Evolutionary conservation across 768 basidiomycete genomes (phyloP).

Genomic region (Clitopilus passeckerianus): DNA sequence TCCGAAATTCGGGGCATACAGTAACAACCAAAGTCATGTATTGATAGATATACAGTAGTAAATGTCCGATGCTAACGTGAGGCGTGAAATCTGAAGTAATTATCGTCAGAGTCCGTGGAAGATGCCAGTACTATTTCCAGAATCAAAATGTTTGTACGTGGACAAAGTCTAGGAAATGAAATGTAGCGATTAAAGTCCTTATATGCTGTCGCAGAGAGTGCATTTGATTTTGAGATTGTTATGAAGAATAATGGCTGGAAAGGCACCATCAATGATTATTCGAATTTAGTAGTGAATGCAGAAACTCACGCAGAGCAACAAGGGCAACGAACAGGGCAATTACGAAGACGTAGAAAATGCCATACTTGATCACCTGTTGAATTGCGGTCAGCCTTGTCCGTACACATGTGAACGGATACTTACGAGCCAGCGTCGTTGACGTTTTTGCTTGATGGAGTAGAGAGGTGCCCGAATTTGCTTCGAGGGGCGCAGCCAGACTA

Average conservation of each 20-base stretch:
- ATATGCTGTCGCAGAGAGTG: conserved; percentile 63
- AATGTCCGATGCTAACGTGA: conserved; percentile 35
- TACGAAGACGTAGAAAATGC: conserved; percentile 66
- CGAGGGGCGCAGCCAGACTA: conserved; percentile 93
- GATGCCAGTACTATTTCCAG: conserved; percentile 23
- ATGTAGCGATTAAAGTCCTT: conserved; percentile 37
- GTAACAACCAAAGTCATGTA: conserved; percentile 30
- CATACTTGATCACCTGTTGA: conserved; percentile 76
- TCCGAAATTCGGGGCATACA: conserved; percentile 6
- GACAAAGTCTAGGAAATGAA: conserved; percentile 21
- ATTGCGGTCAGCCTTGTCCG: neutral
- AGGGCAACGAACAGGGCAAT: conserved; percentile 71
- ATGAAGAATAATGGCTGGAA: conserved; percentile 56
- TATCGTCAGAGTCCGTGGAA: conserved; percentile 29
- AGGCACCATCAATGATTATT: conserved; percentile 1
- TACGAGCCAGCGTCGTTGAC: conserved; percentile 88
- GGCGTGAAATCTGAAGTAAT: conserved; percentile 24
- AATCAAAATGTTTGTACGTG: conserved; percentile 22
- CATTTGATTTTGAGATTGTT: conserved; percentile 56
- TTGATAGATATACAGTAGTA: conserved; percentile 38
- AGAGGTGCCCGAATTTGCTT: conserved; percentile 92
- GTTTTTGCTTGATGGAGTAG: conserved; percentile 85
- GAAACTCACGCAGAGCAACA: conserved; percentile 68
- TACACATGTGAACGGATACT: conserved; percentile 18
- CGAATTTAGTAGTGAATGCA: conserved; percentile 3